Conservation (phyloP, 345 rosid species). For the Conringia planisiliqua region DNA sequence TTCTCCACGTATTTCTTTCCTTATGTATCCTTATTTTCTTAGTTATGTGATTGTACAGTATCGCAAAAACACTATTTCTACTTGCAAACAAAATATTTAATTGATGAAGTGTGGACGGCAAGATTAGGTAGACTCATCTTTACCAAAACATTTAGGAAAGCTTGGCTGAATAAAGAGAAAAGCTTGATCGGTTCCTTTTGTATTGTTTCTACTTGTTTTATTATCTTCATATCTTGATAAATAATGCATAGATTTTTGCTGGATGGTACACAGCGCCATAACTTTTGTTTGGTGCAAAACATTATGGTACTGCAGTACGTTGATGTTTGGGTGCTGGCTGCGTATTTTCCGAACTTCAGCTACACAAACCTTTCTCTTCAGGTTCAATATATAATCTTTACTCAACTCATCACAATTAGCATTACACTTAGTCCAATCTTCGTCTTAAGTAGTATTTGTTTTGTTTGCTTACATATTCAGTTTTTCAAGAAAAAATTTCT, state of each 20-base stretch:
- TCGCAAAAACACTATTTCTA: too few relatives aligned
- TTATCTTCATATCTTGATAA: constrained; percentile 7
- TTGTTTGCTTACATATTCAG: neutral
- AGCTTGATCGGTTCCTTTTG: too few relatives aligned
- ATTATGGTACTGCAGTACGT: constrained; percentile 88
- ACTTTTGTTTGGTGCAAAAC: constrained; percentile 85
- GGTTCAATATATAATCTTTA: constrained; percentile 41
- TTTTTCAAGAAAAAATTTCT: constrained; percentile 62
- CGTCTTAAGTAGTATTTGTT: neutral
- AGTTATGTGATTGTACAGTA: too few relatives aligned
- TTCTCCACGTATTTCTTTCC: too few relatives aligned
- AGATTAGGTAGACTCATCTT: too few relatives aligned
- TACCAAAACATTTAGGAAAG: too few relatives aligned
- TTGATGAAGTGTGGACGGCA: too few relatives aligned
- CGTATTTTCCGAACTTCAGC: constrained; percentile 89
- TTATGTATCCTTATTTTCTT: too few relatives aligned
- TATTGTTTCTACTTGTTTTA: neutral
- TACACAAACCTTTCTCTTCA: constrained; percentile 85
- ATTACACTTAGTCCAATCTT: neutral
- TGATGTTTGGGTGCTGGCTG: constrained; percentile 98
- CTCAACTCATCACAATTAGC: neutral
- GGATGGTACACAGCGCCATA: constrained; percentile 99
- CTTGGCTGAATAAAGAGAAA: too few relatives aligned
- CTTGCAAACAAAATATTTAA: too few relatives aligned
- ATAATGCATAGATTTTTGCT: constrained; percentile 84